phyloP scores from a whole-genome alignment of 2,329 filamentous ascomycete genomes.

The Aureobasidium mangrovei region DNA sequence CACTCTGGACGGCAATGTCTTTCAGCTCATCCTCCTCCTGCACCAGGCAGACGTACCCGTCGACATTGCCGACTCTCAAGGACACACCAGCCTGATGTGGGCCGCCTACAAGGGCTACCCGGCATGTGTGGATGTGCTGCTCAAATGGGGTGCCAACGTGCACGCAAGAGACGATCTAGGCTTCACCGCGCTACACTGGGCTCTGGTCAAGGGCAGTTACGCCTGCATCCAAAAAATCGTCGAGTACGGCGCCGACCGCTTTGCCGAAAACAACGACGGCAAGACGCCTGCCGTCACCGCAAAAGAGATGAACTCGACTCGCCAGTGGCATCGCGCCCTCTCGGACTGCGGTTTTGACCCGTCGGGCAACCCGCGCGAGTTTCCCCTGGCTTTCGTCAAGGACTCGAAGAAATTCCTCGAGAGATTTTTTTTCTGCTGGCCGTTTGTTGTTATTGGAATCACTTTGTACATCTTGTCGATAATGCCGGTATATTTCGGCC shows the following conservation, averaged over 20 bases:
- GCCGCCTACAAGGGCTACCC: slow-evolving; percentile 96
- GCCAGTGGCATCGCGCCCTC: slow-evolving; percentile 74
- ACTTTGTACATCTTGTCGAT: slow-evolving; percentile 64
- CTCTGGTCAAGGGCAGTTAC: slow-evolving; percentile 82
- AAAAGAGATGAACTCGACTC: slow-evolving; percentile 76
- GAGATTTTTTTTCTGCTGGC: slow-evolving; percentile 84
- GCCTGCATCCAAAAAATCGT: slow-evolving; percentile 87
- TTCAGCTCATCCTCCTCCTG: slow-evolving; percentile 77
- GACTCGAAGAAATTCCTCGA: slow-evolving; percentile 70
- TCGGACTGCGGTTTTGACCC: slow-evolving; percentile 75
- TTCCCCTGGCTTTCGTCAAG: slow-evolving; percentile 67
- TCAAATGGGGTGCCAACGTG: slow-evolving; percentile 92
- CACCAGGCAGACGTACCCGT: slow-evolving; percentile 87
- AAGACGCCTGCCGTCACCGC: slow-evolving; percentile 85
- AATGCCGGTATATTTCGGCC: slow-evolving; percentile 62
- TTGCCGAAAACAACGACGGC: slow-evolving; percentile 77
- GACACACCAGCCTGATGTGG: slow-evolving; percentile 97
- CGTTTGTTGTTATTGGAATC: slow-evolving; percentile 65
- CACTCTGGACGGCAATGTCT: slow-evolving; percentile 92
- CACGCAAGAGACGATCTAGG: slow-evolving; percentile 85
- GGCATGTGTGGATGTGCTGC: slow-evolving; percentile 79
- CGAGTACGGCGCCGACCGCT: slow-evolving; percentile 91
- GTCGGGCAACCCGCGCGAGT: slow-evolving; percentile 63
- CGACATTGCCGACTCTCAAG: slow-evolving; percentile 79
- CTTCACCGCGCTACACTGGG: slow-evolving; percentile 94